Evolutionary conservation across 2,329 filamentous ascomycete species (phyloP), one percentile per base, ranked within the genome.

Genomic region (Colletotrichum phormii): DNA sequence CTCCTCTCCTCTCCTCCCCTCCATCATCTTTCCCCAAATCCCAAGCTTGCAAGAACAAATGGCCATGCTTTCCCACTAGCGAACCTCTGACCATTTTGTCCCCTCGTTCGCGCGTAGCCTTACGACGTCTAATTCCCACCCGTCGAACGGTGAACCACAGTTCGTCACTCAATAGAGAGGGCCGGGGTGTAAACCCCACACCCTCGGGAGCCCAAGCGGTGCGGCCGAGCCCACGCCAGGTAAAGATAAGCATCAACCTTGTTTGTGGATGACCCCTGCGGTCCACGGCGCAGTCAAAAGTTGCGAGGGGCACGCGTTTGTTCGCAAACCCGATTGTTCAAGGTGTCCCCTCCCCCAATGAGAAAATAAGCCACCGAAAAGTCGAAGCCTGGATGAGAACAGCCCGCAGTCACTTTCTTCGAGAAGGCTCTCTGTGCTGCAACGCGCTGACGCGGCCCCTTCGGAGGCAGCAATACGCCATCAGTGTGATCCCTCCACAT

Each of bases 221-320:
- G 71, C 55, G 57, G 60, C 66, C 65, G 54, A 60, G 65, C 59
- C 54, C 59, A 72, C 42, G 67, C 55, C 35, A 61, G 49, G 61
- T 57, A 57, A 61, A 73, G 61, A 65, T 70, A 71, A 73, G 71
- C 71, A 73, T 71, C 66, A 61, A 73, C 55, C 49, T 65, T 65
- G 46, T 22, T 64, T 55, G 49, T 46, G 66, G 66, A 55, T 54
- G 18, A 64, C 49, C 59, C 59, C 15, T 31, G 51, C 51, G 8
- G 61, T 49, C 42, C 42, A 49, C 51, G 65, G 58, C 64, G 58
- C 58, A 68, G 58, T 11, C 42, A 42, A 51, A 51, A 29, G 42
- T 42, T 58, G 63, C 26, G 35, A 60, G 24, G 63, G 8, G 62
- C 35, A 58, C 55, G 61, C 61, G 54, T 70, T 12, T 71, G 26